These are phyloP conservation scores for Spinellus fusiger DNA, from an alignment of 192 early-diverging fungal species.

Conservation along the genomic window DNA sequence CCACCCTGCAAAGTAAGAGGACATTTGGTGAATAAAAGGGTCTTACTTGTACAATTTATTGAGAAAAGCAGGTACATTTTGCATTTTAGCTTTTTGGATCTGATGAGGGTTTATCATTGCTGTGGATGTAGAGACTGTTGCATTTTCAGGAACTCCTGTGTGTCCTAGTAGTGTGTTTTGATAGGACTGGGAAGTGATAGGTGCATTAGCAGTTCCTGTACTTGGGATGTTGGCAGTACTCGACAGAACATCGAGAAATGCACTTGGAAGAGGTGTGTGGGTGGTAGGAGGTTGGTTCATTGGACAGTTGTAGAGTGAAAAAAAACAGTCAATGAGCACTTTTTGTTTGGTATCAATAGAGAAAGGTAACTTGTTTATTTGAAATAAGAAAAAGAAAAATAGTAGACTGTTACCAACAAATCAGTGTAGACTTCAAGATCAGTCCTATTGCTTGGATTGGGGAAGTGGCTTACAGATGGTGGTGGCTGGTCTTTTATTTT, in stretches of 20 bases:
- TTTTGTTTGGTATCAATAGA: too few relatives aligned
- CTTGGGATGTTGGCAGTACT: neutral
- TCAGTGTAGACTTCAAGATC: too few relatives aligned
- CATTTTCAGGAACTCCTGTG: neutral
- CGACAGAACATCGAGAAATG: neutral
- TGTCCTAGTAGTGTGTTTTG: neutral
- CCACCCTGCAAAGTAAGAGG: neutral
- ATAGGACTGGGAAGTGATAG: neutral
- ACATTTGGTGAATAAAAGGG: neutral
- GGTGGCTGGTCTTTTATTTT: too few relatives aligned
- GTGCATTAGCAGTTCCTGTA: neutral
- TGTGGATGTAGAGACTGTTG: neutral
- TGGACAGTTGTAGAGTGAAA: neutral
- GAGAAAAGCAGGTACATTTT: slow-evolving; percentile 81
- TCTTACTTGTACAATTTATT: slow-evolving; percentile 85
- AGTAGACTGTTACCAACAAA: too few relatives aligned
- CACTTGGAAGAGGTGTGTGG: neutral
- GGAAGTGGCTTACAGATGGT: too few relatives aligned
- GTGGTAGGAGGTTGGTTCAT: slow-evolving; percentile 3
- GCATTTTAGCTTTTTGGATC: neutral
- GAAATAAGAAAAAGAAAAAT: too few relatives aligned
- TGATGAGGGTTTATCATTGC: neutral
- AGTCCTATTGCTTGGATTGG: too few relatives aligned
- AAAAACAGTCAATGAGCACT: too few relatives aligned
- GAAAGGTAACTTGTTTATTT: too few relatives aligned